A percentile compares a stretch with the other conserved stretches of the same genome.
phyloP scores from a whole-genome alignment of 306 rosid genomes.

The Cucurbita maxima region DNA sequence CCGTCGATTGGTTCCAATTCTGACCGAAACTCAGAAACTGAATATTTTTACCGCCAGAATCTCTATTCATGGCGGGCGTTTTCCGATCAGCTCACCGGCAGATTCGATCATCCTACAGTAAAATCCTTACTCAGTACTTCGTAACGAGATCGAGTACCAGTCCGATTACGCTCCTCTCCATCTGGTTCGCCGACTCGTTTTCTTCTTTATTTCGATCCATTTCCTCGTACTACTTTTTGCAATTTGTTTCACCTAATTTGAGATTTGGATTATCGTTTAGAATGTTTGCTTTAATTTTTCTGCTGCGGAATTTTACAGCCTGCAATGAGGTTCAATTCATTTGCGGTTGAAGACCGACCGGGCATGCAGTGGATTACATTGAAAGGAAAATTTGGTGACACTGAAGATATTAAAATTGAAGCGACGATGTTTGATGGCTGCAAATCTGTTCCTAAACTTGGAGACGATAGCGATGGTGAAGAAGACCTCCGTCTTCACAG shows the following conservation, averaged over 20 bases:
- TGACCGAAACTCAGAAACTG: neutral
- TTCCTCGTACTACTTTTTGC: neutral
- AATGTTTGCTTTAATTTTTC: neutral
- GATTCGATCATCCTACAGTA: conserved; percentile 6
- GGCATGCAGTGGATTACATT: conserved; percentile 57
- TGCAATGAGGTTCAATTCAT: conserved; percentile 35
- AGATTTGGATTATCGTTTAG: too few relatives aligned
- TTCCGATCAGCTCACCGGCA: conserved; percentile 23
- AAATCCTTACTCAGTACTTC: conserved; percentile 20
- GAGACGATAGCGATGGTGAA: conserved; percentile 38
- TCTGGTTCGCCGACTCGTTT: conserved; percentile 28
- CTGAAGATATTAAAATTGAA: conserved; percentile 53
- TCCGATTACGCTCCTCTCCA: conserved; percentile 47
- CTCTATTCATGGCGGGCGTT: conserved; percentile 27
- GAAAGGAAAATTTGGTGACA: conserved; percentile 38
- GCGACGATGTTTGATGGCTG: conserved; percentile 78
- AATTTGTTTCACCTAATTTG: neutral
- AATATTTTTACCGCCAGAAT: neutral
- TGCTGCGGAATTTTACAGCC: conserved; percentile 29
- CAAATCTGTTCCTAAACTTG: conserved; percentile 29
- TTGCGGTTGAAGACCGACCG: conserved; percentile 49
- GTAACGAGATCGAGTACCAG: conserved; percentile 45
- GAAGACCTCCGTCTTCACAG: conserved; percentile 41
- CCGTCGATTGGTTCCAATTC: neutral
- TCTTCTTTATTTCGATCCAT: neutral